Percentiles rank a stretch among this genome's conserved stretches.
Evolutionary conservation across 768 basidiomycete genomes (phyloP).

Genomic region (Psilocybe azurescens): DNA sequence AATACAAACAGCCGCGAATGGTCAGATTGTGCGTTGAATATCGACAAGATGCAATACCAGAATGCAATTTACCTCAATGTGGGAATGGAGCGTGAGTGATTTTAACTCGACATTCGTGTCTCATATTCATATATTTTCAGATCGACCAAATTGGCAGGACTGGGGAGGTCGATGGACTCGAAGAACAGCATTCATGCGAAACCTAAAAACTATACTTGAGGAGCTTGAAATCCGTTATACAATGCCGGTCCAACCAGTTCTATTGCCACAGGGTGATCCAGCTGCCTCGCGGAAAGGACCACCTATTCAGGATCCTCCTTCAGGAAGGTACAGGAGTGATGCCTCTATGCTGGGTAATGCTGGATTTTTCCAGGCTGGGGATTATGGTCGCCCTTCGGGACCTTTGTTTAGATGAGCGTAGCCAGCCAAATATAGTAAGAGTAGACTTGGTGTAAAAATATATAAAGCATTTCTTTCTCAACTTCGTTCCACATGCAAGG

Average conservation of each 20-base stretch:
- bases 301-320: conserved; percentile 21
- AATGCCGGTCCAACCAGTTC: conserved; percentile 74
- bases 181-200: conserved; percentile 76
- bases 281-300: conserved; percentile 4
- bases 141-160: conserved; percentile 86
- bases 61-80: conserved; percentile 72
- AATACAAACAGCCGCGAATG: conserved; percentile 73
- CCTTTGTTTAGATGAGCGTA: conserved; percentile 19
- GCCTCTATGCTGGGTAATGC: conserved; percentile 28
- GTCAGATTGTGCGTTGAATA: conserved; percentile 66
- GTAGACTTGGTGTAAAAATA: background rate
- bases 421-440: conserved; percentile 1
- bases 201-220: conserved; percentile 72
- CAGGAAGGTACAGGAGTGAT: conserved; percentile 12
- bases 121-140: conserved; percentile 34
- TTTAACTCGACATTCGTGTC: background rate
- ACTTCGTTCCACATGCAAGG: conserved; percentile 11
- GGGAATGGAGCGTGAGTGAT: conserved; percentile 70
- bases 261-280: conserved; percentile 46
- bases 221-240: conserved; percentile 76
- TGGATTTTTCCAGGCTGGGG: conserved; percentile 29
- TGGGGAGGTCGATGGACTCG: conserved; percentile 84
- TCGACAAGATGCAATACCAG: conserved; percentile 82
- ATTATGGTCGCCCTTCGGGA: conserved; percentile 25
- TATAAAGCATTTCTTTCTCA: background rate